Base-by-base conservation (phyloP, 2,329 filamentous ascomycete genomes). In the Neurospora sp. region DNA sequence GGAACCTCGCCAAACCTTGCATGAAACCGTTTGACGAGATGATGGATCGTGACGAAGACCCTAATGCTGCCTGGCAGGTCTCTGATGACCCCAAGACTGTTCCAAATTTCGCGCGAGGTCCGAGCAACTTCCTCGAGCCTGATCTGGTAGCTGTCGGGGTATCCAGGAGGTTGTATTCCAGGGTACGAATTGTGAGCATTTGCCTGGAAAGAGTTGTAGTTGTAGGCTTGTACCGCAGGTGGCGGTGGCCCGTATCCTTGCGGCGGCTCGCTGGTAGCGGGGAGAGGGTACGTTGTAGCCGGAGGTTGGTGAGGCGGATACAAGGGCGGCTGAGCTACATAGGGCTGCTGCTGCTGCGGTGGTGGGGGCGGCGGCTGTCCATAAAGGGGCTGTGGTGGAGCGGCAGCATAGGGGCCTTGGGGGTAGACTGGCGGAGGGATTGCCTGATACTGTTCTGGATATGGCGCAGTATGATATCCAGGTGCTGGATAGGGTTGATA, bases 31-130 rank as follows among this genome's bases (percentile, higher is more conserved):
- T 84, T 83, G 69, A 86, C 82, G 68, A 89, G 80, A 76, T 91
- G 88, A 75, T 90, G 83, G 57, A 94, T 83, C 10, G 91, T 82
- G 66, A 88, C 84, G 71, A 86, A 86, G 17, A 91, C 83, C 73
- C 88, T 87, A 66, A 92, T 83, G 71, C 85, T 86, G 46, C 86
- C 85, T 15, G 88, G 85, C 17, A 92, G 79, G 67, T 88, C 85
- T 73, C 87, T 87, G 72, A 92, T 81, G 3, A 83, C 83, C 8
- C 83, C 84, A 2, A 89, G 85, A 28, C 82, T 80, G 72, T 86
- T 85, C 90, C 91, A 94, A 41, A 90, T 79, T 33, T 88, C 85
- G 70, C 86, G 84, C 4, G 87, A 85, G 75, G 85, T 83, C 57
- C 79, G 81, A 10, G 84, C 83, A 71, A 92, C 79, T 66, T 84